A percentile compares a stretch with the other conserved stretches of the same genome.
These are phyloP conservation scores for Lotmaria passim DNA, from an alignment of 208 protist species.

Conservation along the genomic window DNA sequence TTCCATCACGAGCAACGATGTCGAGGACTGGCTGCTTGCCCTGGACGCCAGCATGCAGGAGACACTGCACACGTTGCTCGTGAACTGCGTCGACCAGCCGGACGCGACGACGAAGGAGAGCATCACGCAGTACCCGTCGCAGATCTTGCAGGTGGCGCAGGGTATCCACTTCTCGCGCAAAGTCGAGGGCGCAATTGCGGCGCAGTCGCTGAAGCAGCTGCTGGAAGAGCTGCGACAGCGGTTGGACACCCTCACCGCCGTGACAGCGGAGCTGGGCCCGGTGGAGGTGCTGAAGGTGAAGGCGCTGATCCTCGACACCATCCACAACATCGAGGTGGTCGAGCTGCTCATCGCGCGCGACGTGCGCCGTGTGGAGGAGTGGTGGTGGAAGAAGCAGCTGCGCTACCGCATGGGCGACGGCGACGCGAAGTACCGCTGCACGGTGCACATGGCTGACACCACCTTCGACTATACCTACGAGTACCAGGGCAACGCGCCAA, in stretches of 20 bases:
- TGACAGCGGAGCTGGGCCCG: conserved; percentile 50
- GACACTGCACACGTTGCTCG: conserved; percentile 79
- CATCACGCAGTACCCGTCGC: conserved; percentile 83
- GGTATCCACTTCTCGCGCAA: conserved; percentile 84
- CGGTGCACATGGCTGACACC: conserved; percentile 93
- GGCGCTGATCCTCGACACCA: conserved; percentile 95
- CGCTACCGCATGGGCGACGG: conserved; percentile 89
- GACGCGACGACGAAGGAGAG: conserved; percentile 46
- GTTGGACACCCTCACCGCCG: conserved; percentile 71
- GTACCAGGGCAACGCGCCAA: conserved; percentile 94
- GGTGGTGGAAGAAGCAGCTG: conserved; percentile 98
- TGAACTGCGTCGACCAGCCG: conserved; percentile 52
- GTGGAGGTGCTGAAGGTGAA: conserved; percentile 89
- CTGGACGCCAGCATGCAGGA: conserved; percentile 88
- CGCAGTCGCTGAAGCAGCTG: conserved; percentile 41
- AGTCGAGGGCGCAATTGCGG: conserved; percentile 69
- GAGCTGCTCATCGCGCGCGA: conserved; percentile 72
- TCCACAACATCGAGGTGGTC: conserved; percentile 96
- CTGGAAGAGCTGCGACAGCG: conserved; percentile 42
- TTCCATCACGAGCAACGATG: conserved; percentile 86
- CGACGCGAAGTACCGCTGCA: conserved; percentile 53
- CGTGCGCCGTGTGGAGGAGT: conserved; percentile 66
- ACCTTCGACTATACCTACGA: conserved; percentile 96
- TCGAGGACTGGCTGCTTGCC: conserved; percentile 94
- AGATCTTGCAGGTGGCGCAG: conserved; percentile 87